Evolutionary conservation across 2,329 filamentous ascomycete genomes (phyloP).

Genomic region (Colletotrichum horii): DNA sequence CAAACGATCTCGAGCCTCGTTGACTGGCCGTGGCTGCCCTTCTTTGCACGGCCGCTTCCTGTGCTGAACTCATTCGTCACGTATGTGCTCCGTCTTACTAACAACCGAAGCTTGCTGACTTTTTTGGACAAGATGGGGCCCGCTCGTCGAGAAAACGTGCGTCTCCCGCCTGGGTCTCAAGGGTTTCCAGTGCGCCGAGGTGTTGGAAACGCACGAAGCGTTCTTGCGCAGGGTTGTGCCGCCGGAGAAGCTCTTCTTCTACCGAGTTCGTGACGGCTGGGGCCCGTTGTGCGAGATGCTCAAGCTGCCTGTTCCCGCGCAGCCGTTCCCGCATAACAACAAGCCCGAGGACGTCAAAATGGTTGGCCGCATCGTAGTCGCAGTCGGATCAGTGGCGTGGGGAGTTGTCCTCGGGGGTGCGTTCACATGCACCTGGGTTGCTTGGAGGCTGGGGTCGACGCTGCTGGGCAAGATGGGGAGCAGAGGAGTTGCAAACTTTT

Average conservation of each 20-base stretch:
- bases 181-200: background rate
- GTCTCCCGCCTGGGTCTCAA: background rate
- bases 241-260: constrained; percentile 28
- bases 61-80: background rate
- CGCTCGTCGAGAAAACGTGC: background rate
- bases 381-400: background rate
- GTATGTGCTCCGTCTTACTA: background rate
- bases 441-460: background rate
- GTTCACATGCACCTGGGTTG: background rate
- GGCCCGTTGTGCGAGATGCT: constrained; percentile 36
- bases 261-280: constrained; percentile 35
- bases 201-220: constrained; percentile 22
- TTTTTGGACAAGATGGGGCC: background rate
- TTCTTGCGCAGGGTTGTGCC: constrained; percentile 23
- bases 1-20: background rate
- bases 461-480: background rate
- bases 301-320: constrained; percentile 31
- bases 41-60: constrained; percentile 22
- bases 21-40: constrained; percentile 21
- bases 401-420: background rate
- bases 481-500: background rate
- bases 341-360: constrained; percentile 22
- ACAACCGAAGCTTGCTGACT: background rate
- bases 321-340: constrained; percentile 33
- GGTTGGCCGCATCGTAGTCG: background rate